These are phyloP conservation scores for Acanthamoeba sp. DNA, from an alignment of 208 protist genomes.

Conservation along the genomic window DNA sequence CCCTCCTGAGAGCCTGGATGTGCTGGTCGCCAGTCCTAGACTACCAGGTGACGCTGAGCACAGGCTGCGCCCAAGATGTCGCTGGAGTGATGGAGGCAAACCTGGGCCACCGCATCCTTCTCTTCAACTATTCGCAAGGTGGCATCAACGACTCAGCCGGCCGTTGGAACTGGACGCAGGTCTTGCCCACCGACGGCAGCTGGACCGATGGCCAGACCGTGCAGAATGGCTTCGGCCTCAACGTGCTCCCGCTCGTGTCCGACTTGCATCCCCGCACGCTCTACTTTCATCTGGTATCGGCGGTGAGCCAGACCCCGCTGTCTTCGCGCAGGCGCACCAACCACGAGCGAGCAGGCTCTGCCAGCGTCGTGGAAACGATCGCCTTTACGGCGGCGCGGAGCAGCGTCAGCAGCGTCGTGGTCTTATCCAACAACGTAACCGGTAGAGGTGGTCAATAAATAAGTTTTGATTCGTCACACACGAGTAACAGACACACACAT, in stretches of 20 bases:
- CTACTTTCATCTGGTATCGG: slow-evolving; percentile 14
- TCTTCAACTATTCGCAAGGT: neutral
- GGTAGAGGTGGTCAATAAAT: no score
- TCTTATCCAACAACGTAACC: no score
- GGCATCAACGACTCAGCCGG: neutral
- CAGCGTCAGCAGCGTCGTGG: no score
- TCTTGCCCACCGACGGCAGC: neutral
- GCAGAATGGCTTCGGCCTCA: slow-evolving; percentile 10
- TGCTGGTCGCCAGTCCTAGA: neutral
- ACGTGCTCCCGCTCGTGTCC: neutral
- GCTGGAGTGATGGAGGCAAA: neutral
- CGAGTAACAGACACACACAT: no score
- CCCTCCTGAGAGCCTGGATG: neutral
- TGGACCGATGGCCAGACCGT: neutral
- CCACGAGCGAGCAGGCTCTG: neutral
- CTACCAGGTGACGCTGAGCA: neutral
- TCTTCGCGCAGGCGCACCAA: neutral
- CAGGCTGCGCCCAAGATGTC: neutral
- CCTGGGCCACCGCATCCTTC: neutral
- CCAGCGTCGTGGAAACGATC: no score
- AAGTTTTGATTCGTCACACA: no score
- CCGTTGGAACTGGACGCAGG: neutral
- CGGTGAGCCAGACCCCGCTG: neutral
- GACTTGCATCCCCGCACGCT: neutral
- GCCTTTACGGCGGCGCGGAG: no score